These are phyloP conservation scores for Eimeria acervulina DNA, from an alignment of 169 alveolate genomes.

Conservation along the genomic window DNA sequence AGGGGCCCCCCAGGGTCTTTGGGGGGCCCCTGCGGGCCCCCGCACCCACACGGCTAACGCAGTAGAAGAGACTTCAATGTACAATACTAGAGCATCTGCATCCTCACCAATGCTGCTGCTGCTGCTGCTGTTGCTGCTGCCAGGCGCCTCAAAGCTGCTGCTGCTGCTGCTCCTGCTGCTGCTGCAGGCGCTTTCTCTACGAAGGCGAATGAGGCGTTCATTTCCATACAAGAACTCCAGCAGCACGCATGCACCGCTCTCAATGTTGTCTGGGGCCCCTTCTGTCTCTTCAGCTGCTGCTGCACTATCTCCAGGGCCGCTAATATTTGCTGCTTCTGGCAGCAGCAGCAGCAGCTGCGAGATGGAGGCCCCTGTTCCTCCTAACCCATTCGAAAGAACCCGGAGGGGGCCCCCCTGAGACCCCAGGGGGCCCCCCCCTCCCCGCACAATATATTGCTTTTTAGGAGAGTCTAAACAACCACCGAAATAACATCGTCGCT, in stretches of 20 bases:
- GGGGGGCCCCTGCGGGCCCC: constrained; percentile 17
- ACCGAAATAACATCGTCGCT: constrained; percentile 14
- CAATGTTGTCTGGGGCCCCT: background rate
- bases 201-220: constrained; percentile 10
- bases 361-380: constrained; percentile 6
- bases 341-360: constrained; percentile 36
- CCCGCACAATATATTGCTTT: background rate
- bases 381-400: background rate
- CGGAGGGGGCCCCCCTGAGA: background rate
- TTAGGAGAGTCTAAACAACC: background rate
- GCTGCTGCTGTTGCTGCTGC: background rate
- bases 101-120: background rate
- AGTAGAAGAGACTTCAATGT: background rate
- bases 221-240: constrained; percentile 48
- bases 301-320: background rate
- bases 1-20: background rate
- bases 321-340: background rate
- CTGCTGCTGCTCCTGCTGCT: background rate
- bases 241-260: background rate
- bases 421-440: too few relatives aligned
- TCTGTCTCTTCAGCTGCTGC: background rate
- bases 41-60: constrained; percentile 12
- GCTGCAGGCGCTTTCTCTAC: background rate
- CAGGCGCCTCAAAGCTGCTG: background rate
- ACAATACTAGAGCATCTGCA: background rate